These are phyloP conservation scores for Zalerion maritima DNA, from an alignment of 495 filamentous ascomycete genomes.

Conservation along the genomic window DNA sequence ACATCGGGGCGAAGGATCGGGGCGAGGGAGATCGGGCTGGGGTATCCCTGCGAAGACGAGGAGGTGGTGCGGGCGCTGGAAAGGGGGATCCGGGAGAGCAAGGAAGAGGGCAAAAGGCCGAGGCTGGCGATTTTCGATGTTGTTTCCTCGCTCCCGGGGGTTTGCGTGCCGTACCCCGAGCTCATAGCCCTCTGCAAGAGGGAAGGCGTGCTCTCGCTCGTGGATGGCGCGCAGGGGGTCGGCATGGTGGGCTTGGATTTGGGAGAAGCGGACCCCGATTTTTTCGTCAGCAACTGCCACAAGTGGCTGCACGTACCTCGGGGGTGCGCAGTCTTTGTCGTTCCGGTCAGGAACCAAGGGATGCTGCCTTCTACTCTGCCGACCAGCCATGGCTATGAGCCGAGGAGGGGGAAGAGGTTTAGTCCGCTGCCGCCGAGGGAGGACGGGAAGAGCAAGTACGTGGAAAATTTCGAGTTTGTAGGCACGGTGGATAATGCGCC, in stretches of 20 bases:
- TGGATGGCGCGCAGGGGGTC: slow-evolving; percentile 64
- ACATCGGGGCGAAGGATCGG: slow-evolving; percentile 13
- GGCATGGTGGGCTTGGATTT: slow-evolving; percentile 58
- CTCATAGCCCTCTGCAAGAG: slow-evolving; percentile 45
- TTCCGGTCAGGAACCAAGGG: slow-evolving; percentile 53
- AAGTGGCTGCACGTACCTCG: slow-evolving; percentile 81
- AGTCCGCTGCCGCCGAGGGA: slow-evolving; percentile 30
- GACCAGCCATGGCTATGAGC: slow-evolving; percentile 50
- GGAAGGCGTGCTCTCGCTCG: slow-evolving; percentile 36
- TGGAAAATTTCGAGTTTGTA: slow-evolving; percentile 60
- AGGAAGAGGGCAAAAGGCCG: slow-evolving; percentile 25
- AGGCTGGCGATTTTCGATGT: slow-evolving; percentile 59
- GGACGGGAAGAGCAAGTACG: slow-evolving; percentile 38
- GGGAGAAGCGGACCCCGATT: slow-evolving; percentile 48
- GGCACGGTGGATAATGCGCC: slow-evolving; percentile 60
- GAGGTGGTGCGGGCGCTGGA: slow-evolving; percentile 37
- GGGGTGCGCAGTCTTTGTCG: slow-evolving; percentile 59
- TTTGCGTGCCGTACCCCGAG: slow-evolving; percentile 58
- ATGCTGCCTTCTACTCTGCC: slow-evolving; percentile 56
- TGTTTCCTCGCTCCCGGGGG: slow-evolving; percentile 54
- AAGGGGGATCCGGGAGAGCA: slow-evolving; percentile 23
- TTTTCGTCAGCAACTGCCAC: slow-evolving; percentile 63
- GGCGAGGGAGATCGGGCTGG: slow-evolving; percentile 14
- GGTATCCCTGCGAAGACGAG: slow-evolving; percentile 43
- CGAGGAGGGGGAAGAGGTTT: no score